Evolutionary conservation across 371 early-diverging fungal genomes (phyloP), one percentile per base, ranked within the genome.

Genomic region (Amoeboaphelidium protococcarum): DNA sequence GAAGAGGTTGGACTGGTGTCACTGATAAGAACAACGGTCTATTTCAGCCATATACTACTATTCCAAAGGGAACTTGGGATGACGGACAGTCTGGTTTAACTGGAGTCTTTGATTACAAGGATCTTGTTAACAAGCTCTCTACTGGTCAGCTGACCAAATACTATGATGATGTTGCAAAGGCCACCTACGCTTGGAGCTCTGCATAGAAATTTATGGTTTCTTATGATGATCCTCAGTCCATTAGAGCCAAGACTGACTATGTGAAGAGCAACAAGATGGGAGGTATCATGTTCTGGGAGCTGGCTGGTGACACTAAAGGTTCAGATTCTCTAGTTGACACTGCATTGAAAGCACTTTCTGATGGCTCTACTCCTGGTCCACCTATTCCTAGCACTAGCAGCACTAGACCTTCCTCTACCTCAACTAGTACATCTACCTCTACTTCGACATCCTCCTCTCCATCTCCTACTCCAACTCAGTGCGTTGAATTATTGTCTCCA

Each of bases 261-360:
- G 71, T 66, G 31, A 47, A 66, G 23, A 54, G 53, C 41, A 61
- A 61, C 3, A 65, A 60, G 19, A 45, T 76, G 26, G 66, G 60
- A 1, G 79, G 79, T 47, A 62, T 75, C 1, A 72, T 75, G 72
- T 52, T 69, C 37, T 73, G 74, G 76, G 71, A 69, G 46, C 37
- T 46, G n/a, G n/a, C 31, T n/a, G 40, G 25, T 24, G 50, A 50
- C 16, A 20, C n/a, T n/a, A n/a, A n/a, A n/a, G n/a, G n/a, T n/a
- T n/a, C n/a, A n/a, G n/a, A n/a, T n/a, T n/a, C n/a, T n/a, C n/a
- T n/a, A n/a, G n/a, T n/a, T n/a, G n/a, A n/a, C n/a, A n/a, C n/a
- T n/a, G n/a, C n/a, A n/a, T n/a, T n/a, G n/a, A n/a, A n/a, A n/a
- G n/a, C n/a, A n/a, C n/a, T n/a, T n/a, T n/a, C n/a, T n/a, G n/a